Percentiles rank a stretch among this genome's conserved stretches.
These are phyloP conservation scores for Rhodotorula toruloides DNA, from an alignment of 768 basidiomycete species.

Conservation along the genomic window DNA sequence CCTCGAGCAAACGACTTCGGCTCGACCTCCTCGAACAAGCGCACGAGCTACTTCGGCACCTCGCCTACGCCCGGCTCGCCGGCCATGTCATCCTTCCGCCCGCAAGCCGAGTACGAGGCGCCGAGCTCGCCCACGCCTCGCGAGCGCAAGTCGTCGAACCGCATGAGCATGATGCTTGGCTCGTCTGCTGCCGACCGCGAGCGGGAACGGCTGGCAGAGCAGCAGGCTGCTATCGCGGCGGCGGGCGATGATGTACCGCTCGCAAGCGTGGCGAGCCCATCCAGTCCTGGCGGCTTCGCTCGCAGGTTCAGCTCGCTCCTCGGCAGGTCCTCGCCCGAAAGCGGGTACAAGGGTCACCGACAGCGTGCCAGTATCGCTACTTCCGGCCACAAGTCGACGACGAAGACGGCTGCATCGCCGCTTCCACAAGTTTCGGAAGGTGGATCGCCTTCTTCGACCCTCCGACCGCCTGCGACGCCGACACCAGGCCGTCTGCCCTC, in stretches of 20 bases:
- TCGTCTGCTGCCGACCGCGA: not conserved
- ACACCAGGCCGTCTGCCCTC: conserved; percentile 1
- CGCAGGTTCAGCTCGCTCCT: conserved; percentile 43
- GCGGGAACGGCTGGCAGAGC: conserved; percentile 4
- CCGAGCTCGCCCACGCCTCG: conserved; percentile 28
- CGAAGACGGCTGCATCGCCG: conserved; percentile 32
- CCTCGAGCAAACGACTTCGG: not conserved
- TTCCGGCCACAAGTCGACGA: conserved; percentile 23
- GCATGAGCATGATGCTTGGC: conserved; percentile 23
- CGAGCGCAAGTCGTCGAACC: conserved; percentile 19
- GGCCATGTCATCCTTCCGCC: not conserved
- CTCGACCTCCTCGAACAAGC: not conserved
- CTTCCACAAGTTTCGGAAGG: conserved; percentile 36
- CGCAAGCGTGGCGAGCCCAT: conserved; percentile 12
- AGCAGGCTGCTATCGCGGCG: not conserved
- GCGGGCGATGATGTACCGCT: conserved; percentile 35
- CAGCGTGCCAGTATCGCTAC: conserved; percentile 34
- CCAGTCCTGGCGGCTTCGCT: conserved; percentile 32
- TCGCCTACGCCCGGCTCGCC: not conserved
- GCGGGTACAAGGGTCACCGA: conserved; percentile 23
- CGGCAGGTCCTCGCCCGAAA: conserved; percentile 25
- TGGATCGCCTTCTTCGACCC: not conserved
- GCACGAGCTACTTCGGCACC: not conserved
- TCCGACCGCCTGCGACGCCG: not conserved
- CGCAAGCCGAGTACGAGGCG: conserved; percentile 14